Evolutionary conservation across 768 basidiomycete species (phyloP), one percentile per base, ranked within the genome.

Genomic region (Trametes villosa): DNA sequence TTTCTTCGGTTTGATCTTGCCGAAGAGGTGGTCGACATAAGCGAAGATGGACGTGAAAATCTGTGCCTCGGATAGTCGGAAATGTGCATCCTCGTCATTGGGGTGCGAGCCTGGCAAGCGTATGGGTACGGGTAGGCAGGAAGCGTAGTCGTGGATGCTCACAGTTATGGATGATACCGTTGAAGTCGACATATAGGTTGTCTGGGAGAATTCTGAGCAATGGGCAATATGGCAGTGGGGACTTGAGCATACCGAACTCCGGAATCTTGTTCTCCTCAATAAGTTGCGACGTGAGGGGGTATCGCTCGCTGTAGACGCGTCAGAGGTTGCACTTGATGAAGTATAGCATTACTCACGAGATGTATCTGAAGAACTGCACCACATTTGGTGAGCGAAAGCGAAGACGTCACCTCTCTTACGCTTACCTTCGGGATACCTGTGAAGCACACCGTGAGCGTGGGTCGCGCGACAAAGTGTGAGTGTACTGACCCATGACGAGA

Each of bases 191-290:
- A 74, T 96, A 95, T 47, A 96, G 77, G 71, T 95, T 95, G 75
- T 94, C 91, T 92, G 67, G 56, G 47, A 63, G 4, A 38, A 15
- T 7, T 38, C 4, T 38, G 36, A 38, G 36, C 36, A 17, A 15
- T 15, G 36, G 18, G 15, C 13, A 18, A 11, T 11, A 11, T 15
- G 15, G 5, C 36, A 17, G 18, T 38, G 36, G 4, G 13, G 36
- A 15, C 6, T 11, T 17, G 60, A 62, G 72, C 83, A 62, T 63
- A 91, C 94, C 96, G 71, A 99, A 99, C 76, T 98, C 97, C 17
- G 95, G 96, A 62, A 99, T 98, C 81, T 95, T 94, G 79, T 98
- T 97, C 80, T 97, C 95, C 74, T 96, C 87, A 64, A 98, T 97
- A 59, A 98, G 82, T 74, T 98, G 97, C 18, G 96, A 98, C 17